A percentile compares a stretch with the other conserved stretches of the same genome.
Evolutionary conservation across 441 rosid genomes (phyloP).

Genomic region (Pelargonium australe): DNA sequence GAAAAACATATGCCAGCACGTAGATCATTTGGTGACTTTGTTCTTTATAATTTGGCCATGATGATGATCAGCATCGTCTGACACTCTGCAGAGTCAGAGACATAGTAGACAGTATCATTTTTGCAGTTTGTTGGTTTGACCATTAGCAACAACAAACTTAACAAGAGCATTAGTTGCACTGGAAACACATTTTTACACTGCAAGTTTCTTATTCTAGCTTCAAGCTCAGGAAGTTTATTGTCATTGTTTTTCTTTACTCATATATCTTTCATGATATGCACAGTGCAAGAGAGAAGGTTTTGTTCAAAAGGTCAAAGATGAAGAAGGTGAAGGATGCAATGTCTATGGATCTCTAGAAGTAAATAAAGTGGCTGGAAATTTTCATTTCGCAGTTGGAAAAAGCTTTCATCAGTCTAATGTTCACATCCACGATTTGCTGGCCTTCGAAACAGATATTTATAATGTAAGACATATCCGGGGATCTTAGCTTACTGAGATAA

Average conservation of each 20-base stretch:
- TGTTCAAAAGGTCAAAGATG: slow-evolving; percentile 77
- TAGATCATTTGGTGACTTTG: too few relatives aligned
- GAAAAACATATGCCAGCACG: too few relatives aligned
- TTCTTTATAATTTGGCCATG: too few relatives aligned
- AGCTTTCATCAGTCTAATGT: slow-evolving; percentile 88
- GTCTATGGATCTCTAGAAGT: slow-evolving; percentile 85
- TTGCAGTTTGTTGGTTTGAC: neutral
- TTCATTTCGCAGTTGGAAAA: slow-evolving; percentile 97
- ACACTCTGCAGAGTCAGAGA: neutral
- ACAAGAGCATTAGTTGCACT: neutral
- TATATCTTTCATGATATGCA: slow-evolving; percentile 21
- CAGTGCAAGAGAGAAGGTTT: slow-evolving; percentile 96
- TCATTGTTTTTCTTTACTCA: too few relatives aligned
- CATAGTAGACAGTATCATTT: neutral
- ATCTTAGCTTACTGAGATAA: slow-evolving; percentile 2
- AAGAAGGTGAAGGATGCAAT: slow-evolving; percentile 97
- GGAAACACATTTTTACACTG: neutral
- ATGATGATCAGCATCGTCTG: neutral
- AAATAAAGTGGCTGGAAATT: slow-evolving; percentile 91
- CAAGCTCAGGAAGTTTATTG: slow-evolving; percentile 12
- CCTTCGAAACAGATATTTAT: slow-evolving; percentile 75
- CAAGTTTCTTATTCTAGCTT: too few relatives aligned
- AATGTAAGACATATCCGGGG: slow-evolving; percentile 43
- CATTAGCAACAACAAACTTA: neutral
- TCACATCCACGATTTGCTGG: slow-evolving; percentile 78